Base-by-base conservation (phyloP, 169 alveolate species). In the Cryptosporidium ryanae region DNA sequence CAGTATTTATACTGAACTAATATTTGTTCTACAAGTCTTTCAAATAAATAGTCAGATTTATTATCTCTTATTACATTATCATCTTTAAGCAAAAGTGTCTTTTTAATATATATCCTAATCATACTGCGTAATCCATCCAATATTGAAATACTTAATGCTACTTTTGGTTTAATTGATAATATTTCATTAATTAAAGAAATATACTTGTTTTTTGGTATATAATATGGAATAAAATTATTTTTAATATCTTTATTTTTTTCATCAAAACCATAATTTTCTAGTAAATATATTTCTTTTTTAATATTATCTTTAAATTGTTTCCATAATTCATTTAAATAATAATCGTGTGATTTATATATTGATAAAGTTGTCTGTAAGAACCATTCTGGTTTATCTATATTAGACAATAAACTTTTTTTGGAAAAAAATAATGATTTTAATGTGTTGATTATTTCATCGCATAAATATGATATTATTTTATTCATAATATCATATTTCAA, bases 351-450 rank as follows among this genome's bases (percentile, higher is more conserved):
- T 32, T 76, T 76, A 38, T 57, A 76, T 57, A 76, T 17, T 29
- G 87, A 57, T 27, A 76, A 61, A 76, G 27, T 21, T 15, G 70
- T 76, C 25, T 76, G 71, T 17, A 76, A 31, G 32, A 76, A 48
- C 87, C 87, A 76, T 34, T 76, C 87, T 46, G 87, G 87, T n/a
- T 59, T 76, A 17, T 76, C 87, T 7, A 61, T 10, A 29, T 31
- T 76, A 10, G 71, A 57, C 8, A 76, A 50, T 21, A 70, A 61
- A 29, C 87, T 59, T n/a, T 34, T 76, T 46, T 52, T 76, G 23
- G 87, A 76, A 59, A 76, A 76, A 23, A 76, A 76, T 34, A 76
- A 61, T 6, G 87, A 70, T 25, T 76, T 76, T 49, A 76, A 21
- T n/a, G 34, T 57, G 32, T 17, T 59, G 4, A 48, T 31, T 8